Conservation (phyloP, 768 basidiomycete genomes). For the Termitomyces sp. region DNA sequence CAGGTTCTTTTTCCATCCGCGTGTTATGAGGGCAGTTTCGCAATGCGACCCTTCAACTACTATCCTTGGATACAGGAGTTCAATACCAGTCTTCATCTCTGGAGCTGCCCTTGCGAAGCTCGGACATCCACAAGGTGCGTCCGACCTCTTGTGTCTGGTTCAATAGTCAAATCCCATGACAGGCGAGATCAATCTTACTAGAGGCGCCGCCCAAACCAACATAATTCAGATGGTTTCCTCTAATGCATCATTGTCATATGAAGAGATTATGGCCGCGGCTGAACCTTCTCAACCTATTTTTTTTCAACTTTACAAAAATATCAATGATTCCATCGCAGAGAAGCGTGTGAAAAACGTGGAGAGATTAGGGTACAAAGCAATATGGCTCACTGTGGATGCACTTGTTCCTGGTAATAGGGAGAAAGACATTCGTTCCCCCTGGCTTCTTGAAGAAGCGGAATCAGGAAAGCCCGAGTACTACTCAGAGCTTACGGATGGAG, state of each 20-base stretch:
- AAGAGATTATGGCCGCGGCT: conserved; percentile 54
- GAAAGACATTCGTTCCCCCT: conserved; percentile 60
- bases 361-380: conserved; percentile 73
- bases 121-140: conserved; percentile 72
- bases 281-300: conserved; percentile 57
- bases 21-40: conserved; percentile 67
- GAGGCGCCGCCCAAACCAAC: conserved; percentile 54
- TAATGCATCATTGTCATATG: conserved; percentile 65
- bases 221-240: conserved; percentile 86
- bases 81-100: conserved; percentile 78
- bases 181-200: conserved; percentile 81
- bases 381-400: conserved; percentile 90
- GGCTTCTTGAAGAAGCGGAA: conserved; percentile 52
- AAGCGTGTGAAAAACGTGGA: conserved; percentile 68
- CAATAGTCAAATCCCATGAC: background rate
- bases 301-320: conserved; percentile 86
- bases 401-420: conserved; percentile 80
- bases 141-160: background rate
- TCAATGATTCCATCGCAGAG: conserved; percentile 58
- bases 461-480: conserved; percentile 22
- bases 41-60: conserved; percentile 64
- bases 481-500: conserved; percentile 27
- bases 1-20: conserved; percentile 82
- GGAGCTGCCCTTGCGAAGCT: conserved; percentile 81
- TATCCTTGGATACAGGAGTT: conserved; percentile 64